Evolutionary conservation across 306 rosid species (phyloP).

Genomic region (Sicyos baderoa): DNA sequence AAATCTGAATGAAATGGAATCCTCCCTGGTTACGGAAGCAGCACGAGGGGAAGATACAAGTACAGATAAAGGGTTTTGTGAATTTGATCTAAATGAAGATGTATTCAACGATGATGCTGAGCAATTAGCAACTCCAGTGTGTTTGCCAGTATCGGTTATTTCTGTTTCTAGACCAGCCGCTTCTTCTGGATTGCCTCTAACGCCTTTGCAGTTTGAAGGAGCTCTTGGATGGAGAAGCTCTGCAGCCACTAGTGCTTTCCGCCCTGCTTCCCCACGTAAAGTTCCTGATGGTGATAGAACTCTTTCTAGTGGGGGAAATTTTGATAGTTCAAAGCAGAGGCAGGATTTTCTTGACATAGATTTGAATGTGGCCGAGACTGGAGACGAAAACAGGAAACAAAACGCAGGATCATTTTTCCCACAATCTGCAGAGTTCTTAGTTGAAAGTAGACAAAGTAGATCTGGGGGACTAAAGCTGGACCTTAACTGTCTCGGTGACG

Average conservation of each 20-base stretch:
- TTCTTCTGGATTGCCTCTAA: constrained; percentile 41
- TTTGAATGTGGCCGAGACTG: constrained; percentile 68
- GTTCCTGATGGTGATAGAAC: constrained; percentile 47
- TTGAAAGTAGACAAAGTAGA: constrained; percentile 57
- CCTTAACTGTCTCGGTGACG: constrained; percentile 64
- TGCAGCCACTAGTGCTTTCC: constrained; percentile 91
- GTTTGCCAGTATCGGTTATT: constrained; percentile 50
- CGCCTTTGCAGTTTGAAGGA: constrained; percentile 80
- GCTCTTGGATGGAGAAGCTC: constrained; percentile 90
- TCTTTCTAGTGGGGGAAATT: constrained; percentile 47
- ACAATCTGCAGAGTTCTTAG: constrained; percentile 70
- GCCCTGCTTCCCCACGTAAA: constrained; percentile 84
- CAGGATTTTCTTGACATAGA: constrained; percentile 62
- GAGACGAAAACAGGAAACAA: constrained; percentile 57
- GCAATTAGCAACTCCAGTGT: constrained; percentile 33
- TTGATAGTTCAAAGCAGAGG: constrained; percentile 72
- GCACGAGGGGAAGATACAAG: constrained; percentile 53
- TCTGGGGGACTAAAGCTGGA: constrained; percentile 63
- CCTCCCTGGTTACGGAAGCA: constrained; percentile 60
- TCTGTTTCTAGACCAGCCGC: constrained; percentile 64
- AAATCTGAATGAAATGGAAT: constrained; percentile 41
- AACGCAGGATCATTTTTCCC: constrained; percentile 47
- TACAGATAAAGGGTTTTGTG: constrained; percentile 51
- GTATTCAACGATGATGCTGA: constrained; percentile 62
- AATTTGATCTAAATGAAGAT: constrained; percentile 80